Conservation (phyloP, 164 flowering plant species). For the Chloranthus sessilifolius region DNA sequence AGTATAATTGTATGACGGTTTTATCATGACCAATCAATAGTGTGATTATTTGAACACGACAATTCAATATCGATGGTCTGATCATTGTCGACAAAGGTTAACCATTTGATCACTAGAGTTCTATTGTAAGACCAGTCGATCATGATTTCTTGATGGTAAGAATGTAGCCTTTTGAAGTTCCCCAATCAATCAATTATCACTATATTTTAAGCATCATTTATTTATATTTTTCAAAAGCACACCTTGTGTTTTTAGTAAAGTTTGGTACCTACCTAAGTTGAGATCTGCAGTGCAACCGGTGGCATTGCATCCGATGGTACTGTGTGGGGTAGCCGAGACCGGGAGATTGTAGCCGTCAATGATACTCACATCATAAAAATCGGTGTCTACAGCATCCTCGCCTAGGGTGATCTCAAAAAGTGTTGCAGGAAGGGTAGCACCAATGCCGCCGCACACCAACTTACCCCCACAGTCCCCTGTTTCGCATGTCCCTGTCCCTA, state of each 20-base stretch:
- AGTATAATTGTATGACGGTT: too few species aligned
- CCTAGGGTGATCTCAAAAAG: slow-evolving; percentile 82
- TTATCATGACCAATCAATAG: too few species aligned
- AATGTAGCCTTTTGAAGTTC: too few species aligned
- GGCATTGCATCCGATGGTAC: not conserved
- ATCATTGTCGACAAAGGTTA: too few species aligned
- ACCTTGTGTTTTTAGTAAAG: too few species aligned
- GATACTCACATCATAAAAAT: slow-evolving; percentile 75
- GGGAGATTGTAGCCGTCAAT: slow-evolving; percentile 88
- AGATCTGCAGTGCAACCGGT: slow-evolving; percentile 22
- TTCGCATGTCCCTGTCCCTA: slow-evolving; percentile 48
- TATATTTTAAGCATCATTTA: too few species aligned
- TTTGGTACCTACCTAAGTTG: slow-evolving; percentile 23
- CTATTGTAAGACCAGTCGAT: too few species aligned
- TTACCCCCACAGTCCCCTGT: slow-evolving; percentile 81
- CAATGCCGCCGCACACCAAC: slow-evolving; percentile 60
- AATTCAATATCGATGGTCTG: too few species aligned
- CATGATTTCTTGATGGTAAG: too few species aligned
- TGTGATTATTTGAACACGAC: too few species aligned
- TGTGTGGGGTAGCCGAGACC: slow-evolving; percentile 48
- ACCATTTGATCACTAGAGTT: too few species aligned
- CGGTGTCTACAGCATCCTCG: slow-evolving; percentile 27
- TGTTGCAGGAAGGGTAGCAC: slow-evolving; percentile 66
- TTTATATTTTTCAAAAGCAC: too few species aligned
- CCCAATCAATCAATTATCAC: not conserved